These are phyloP conservation scores for Xylariaceae sp. DNA, from an alignment of 2,329 filamentous ascomycete species.

Conservation along the genomic window DNA sequence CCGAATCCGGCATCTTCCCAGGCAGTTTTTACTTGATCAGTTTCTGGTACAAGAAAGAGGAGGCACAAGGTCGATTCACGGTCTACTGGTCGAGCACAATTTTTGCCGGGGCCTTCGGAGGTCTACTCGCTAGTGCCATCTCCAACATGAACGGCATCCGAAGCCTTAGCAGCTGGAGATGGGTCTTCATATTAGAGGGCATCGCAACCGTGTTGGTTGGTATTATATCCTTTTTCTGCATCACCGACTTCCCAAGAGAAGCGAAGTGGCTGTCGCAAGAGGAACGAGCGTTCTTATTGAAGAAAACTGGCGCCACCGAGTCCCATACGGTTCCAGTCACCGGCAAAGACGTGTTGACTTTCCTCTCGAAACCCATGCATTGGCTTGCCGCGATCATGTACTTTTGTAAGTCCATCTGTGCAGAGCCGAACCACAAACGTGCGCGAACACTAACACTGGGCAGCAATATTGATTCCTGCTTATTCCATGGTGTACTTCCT, in stretches of 20 bases:
- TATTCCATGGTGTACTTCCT: conserved; percentile 42
- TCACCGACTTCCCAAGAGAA: conserved; percentile 13
- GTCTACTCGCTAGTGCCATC: conserved; percentile 58
- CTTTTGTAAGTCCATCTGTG: conserved; percentile 27
- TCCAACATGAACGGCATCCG: conserved; percentile 49
- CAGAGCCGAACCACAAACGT: conserved; percentile 28
- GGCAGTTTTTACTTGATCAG: conserved; percentile 60
- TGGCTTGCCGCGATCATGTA: conserved; percentile 27
- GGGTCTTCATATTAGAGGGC: conserved; percentile 63
- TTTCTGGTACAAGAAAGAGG: conserved; percentile 65
- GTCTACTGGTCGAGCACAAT: conserved; percentile 63
- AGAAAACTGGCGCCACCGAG: conserved; percentile 6
- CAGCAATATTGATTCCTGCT: conserved; percentile 16
- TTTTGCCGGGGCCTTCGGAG: conserved; percentile 63
- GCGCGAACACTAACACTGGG: background rate
- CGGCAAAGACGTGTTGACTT: conserved; percentile 2
- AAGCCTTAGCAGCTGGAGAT: conserved; percentile 60
- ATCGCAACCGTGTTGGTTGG: conserved; percentile 36
- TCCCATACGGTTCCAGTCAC: conserved; percentile 6
- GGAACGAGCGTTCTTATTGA: conserved; percentile 36
- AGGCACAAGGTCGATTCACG: conserved; percentile 60
- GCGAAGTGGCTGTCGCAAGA: conserved; percentile 29
- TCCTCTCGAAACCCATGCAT: conserved; percentile 15
- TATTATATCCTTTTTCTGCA: conserved; percentile 36
- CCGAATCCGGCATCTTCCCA: conserved; percentile 56